Evolutionary conservation across 805 yeast genomes (phyloP).

Genomic region (Sugiyamaella qingdaonensis): DNA sequence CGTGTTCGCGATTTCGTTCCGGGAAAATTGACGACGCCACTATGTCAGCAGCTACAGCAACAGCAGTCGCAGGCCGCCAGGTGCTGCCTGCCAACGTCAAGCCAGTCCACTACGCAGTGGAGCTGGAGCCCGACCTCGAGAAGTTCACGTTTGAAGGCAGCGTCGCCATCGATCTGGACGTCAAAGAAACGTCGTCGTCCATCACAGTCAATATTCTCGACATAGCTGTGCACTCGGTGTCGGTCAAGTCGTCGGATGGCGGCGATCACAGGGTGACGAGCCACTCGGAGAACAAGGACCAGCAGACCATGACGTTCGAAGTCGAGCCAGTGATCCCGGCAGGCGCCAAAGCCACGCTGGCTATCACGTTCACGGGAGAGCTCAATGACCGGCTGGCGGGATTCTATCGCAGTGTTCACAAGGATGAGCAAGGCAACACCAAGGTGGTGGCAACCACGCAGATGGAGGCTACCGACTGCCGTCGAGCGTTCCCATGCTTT

Average conservation of each 20-base stretch:
- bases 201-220: constrained; percentile 61
- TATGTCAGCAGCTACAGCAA: background rate
- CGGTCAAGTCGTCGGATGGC: constrained; percentile 33
- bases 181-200: constrained; percentile 39
- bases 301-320: constrained; percentile 60
- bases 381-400: constrained; percentile 71
- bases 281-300: constrained; percentile 39
- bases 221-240: constrained; percentile 50
- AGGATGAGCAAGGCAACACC: constrained; percentile 47
- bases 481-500: constrained; percentile 72
- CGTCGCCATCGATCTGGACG: constrained; percentile 43
- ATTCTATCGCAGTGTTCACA: constrained; percentile 62
- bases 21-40: background rate
- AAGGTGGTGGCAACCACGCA: constrained; percentile 62
- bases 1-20: constrained; percentile 4
- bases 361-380: constrained; percentile 50
- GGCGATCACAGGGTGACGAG: constrained; percentile 27
- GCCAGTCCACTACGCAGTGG: constrained; percentile 71
- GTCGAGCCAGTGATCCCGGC: constrained; percentile 41
- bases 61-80: constrained; percentile 26
- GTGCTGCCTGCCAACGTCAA: constrained; percentile 60
- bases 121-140: constrained; percentile 55
- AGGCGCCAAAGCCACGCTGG: constrained; percentile 51
- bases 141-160: constrained; percentile 35
- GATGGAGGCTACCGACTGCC: constrained; percentile 75